Conservation (phyloP, 805 yeast genomes). For the Lipomyces orientalis region DNA sequence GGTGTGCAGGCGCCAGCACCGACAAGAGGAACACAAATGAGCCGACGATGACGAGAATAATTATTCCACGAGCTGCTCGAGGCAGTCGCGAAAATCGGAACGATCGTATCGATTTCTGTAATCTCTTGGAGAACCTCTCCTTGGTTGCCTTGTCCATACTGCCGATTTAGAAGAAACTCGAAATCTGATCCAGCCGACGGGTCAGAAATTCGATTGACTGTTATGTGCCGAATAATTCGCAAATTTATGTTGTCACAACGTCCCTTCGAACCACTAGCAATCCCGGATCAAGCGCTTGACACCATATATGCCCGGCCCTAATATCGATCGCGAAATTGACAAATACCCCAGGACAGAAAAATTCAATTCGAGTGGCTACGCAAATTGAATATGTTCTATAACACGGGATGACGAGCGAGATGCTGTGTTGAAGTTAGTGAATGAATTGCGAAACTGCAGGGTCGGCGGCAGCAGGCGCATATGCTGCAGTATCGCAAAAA, state of each 20-base stretch:
- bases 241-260: neutral
- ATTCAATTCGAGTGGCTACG: neutral
- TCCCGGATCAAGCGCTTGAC: neutral
- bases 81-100: conserved; percentile 28
- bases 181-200: neutral
- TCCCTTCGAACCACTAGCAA: neutral
- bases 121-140: conserved; percentile 6
- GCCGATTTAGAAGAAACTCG: neutral
- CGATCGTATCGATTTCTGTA: conserved; percentile 26
- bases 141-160: neutral
- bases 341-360: neutral
- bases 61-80: conserved; percentile 12
- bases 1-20: conserved; percentile 9
- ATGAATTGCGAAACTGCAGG: too few relatives aligned
- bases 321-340: neutral
- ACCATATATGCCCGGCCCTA: neutral
- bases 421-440: neutral
- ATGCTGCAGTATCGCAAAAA: too few relatives aligned
- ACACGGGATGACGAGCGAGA: neutral
- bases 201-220: neutral
- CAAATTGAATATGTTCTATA: neutral
- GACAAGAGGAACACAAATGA: conserved; percentile 14
- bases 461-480: too few relatives aligned
- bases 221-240: neutral
- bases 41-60: conserved; percentile 8